Evolutionary conservation across 1,139 yeast species (phyloP).

Genomic region (Scheffersomyces stambukii): DNA sequence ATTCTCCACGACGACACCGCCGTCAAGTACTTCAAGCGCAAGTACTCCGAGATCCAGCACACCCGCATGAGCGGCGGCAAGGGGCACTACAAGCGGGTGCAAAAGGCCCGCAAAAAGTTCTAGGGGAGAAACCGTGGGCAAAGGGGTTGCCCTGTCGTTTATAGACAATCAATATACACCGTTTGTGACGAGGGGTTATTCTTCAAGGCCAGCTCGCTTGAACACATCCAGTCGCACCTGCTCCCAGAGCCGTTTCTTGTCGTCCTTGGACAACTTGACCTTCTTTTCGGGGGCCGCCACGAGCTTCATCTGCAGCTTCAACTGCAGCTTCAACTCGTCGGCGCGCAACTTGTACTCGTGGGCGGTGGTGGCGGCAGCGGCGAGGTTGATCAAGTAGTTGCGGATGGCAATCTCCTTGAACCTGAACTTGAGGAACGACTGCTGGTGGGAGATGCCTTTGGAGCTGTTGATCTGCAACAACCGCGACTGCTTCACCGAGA

Average conservation of each 20-base stretch:
- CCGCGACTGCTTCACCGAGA: conserved; percentile 48
- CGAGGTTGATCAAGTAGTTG: conserved; percentile 47
- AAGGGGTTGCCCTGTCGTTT: too few species aligned
- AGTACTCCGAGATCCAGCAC: conserved; percentile 74
- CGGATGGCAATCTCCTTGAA: conserved; percentile 46
- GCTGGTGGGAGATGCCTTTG: conserved; percentile 19
- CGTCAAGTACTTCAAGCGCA: conserved; percentile 76
- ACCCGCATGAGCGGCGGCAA: conserved; percentile 74
- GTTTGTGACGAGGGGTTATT: too few species aligned
- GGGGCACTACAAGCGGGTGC: conserved; percentile 61
- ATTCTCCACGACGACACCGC: conserved; percentile 70
- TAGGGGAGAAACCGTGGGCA: conserved; percentile 10
- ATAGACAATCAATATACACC: too few species aligned
- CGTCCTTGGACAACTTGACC: conserved; percentile 37
- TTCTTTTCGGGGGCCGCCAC: conserved; percentile 15
- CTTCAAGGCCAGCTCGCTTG: conserved; percentile 44
- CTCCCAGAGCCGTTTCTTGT: conserved; percentile 46
- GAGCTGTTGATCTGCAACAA: conserved; percentile 34
- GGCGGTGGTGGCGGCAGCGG: conserved; percentile 55
- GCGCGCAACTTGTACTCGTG: conserved; percentile 43
- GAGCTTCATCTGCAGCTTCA: conserved; percentile 11
- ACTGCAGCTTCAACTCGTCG: conserved; percentile 29
- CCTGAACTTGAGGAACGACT: conserved; percentile 31
- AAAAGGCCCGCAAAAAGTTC: conserved; percentile 56
- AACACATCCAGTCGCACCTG: conserved; percentile 47